These are phyloP conservation scores for Gastrolobium bilobum DNA, from an alignment of 306 rosid species.

Conservation along the genomic window DNA sequence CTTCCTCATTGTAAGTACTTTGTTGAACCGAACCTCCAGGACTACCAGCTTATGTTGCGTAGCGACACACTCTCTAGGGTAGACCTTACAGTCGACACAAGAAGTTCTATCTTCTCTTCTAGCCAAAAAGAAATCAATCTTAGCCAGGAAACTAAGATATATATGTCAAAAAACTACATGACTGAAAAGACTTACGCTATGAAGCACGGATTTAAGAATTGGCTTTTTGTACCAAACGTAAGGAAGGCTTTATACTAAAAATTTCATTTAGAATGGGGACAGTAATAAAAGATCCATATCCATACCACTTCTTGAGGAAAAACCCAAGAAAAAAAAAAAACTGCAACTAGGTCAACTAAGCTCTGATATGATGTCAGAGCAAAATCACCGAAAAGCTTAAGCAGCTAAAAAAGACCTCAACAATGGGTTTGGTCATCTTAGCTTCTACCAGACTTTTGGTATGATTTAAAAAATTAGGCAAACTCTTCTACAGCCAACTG, in stretches of 20 bases:
- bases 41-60: too few species aligned
- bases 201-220: not conserved
- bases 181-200: not conserved
- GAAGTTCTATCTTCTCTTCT: too few species aligned
- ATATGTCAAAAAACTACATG: not conserved
- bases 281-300: not conserved
- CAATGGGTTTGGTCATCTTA: not conserved
- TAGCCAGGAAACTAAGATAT: not conserved
- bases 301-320: not conserved
- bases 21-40: too few species aligned
- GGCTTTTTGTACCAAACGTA: not conserved
- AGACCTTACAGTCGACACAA: too few species aligned
- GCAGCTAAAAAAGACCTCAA: not conserved
- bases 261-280: constrained; percentile 1
- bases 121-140: too few species aligned
- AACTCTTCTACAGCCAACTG: constrained; percentile 78
- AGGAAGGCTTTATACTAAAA: not conserved
- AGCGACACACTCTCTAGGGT: too few species aligned
- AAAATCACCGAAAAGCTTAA: constrained; percentile 1
- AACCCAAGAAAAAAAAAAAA: not conserved
- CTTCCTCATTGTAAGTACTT: too few species aligned
- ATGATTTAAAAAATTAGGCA: constrained; percentile 69
- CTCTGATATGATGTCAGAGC: not conserved
- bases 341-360: not conserved
- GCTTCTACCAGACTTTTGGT: constrained; percentile 57